Percentiles rank a stretch among this genome's conserved stretches.
These are phyloP conservation scores for Erysimum cheiranthoides DNA, from an alignment of 345 rosid species.

Conservation along the genomic window DNA sequence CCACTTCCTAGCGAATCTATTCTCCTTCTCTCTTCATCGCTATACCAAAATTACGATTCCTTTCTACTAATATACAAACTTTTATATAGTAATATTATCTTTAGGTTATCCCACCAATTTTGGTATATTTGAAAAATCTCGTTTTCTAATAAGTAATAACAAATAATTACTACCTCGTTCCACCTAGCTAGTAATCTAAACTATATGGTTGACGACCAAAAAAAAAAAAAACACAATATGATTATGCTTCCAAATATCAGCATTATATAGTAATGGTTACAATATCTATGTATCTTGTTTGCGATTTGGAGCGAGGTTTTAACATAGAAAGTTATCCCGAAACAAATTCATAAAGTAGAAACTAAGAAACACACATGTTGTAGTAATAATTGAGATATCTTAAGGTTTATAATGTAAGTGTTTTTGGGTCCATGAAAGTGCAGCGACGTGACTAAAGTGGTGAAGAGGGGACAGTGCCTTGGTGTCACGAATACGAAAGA, in stretches of 20 bases:
- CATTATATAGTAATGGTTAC: background rate
- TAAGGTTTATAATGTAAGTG: slow-evolving; percentile 10
- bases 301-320: slow-evolving; percentile 15
- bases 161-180: background rate
- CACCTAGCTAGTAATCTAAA: background rate
- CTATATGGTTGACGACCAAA: background rate
- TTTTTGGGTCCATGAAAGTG: slow-evolving; percentile 41
- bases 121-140: background rate
- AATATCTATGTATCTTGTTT: slow-evolving; percentile 7
- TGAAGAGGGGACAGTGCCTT: slow-evolving; percentile 40
- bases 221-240: background rate
- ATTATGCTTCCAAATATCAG: slow-evolving; percentile 10
- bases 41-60: slow-evolving; percentile 28
- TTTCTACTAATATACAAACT: slow-evolving; percentile 20
- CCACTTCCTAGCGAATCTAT: slow-evolving; percentile 35
- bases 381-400: slow-evolving; percentile 34
- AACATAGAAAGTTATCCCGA: slow-evolving; percentile 20
- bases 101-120: slow-evolving; percentile 23
- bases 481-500: slow-evolving; percentile 41
- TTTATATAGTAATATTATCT: slow-evolving; percentile 25
- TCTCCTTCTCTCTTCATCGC: slow-evolving; percentile 26
- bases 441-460: slow-evolving; percentile 41
- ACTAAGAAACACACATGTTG: slow-evolving; percentile 35
- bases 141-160: background rate
- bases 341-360: slow-evolving; percentile 28